These are phyloP conservation scores for Ambrosia trifida DNA, from an alignment of 129 eudicot genomes.

Conservation along the genomic window DNA sequence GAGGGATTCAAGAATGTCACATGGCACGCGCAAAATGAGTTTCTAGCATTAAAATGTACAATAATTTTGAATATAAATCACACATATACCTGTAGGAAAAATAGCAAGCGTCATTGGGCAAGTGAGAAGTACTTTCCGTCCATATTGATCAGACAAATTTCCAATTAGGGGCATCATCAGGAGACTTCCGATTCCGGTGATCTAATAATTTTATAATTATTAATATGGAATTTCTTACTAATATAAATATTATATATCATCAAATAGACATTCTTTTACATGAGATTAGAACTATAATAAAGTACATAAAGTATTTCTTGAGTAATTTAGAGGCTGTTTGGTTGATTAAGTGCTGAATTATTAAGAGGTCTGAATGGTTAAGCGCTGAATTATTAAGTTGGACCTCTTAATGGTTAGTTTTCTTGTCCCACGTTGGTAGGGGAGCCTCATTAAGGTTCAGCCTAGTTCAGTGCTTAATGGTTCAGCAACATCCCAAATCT, in stretches of 20 bases:
- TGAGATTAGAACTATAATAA: not conserved
- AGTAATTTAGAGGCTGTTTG: no score
- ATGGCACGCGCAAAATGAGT: not conserved
- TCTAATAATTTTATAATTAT: constrained; percentile 10
- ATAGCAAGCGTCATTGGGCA: constrained; percentile 31
- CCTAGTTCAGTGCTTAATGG: no score
- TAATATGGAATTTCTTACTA: not conserved
- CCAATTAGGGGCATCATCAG: constrained; percentile 44
- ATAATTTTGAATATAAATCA: not conserved
- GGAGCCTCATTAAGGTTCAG: no score
- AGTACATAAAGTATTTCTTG: not conserved
- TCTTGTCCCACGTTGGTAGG: no score
- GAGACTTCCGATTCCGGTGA: constrained; percentile 30
- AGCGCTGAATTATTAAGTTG: no score
- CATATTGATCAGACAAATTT: constrained; percentile 39
- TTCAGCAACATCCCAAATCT: no score
- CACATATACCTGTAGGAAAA: constrained; percentile 34
- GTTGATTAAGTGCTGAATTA: no score
- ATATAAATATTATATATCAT: not conserved
- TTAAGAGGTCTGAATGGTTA: no score
- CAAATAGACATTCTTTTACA: not conserved
- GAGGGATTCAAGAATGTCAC: not conserved
- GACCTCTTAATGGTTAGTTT: no score
- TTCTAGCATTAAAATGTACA: not conserved
- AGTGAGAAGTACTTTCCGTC: constrained; percentile 38